Evolutionary conservation across 2,329 filamentous ascomycete genomes (phyloP).

Genomic region (Alternaria solani): DNA sequence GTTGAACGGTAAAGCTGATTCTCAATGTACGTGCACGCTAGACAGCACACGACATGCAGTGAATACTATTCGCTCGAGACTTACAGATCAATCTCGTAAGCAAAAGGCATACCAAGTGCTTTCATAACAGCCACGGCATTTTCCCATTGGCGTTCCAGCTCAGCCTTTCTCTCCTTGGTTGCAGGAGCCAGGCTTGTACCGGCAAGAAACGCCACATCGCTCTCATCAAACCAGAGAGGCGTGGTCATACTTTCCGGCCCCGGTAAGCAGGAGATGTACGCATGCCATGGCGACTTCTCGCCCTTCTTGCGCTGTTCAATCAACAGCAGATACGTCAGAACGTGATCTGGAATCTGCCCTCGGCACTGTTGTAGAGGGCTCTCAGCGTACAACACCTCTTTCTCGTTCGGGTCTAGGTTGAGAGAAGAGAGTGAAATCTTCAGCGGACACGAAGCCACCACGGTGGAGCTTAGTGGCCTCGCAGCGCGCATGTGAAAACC

Average conservation of each 20-base stretch:
- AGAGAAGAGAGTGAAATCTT: conserved; percentile 47
- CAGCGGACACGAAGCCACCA: conserved; percentile 44
- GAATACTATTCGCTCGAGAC: conserved; percentile 15
- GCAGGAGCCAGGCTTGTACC: conserved; percentile 47
- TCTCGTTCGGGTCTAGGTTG: conserved; percentile 42
- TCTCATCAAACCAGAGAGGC: conserved; percentile 48
- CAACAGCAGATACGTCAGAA: conserved; percentile 48
- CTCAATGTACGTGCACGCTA: background rate
- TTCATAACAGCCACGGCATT: conserved; percentile 31
- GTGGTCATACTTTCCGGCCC: conserved; percentile 43
- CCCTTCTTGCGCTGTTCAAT: conserved; percentile 43
- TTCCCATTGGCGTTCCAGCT: conserved; percentile 37
- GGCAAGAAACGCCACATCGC: conserved; percentile 45
- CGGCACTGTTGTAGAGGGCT: conserved; percentile 37
- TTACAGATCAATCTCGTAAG: conserved; percentile 36
- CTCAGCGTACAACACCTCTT: conserved; percentile 33
- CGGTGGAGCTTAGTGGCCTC: conserved; percentile 27
- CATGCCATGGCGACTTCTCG: conserved; percentile 44
- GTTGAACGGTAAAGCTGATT: conserved; percentile 5
- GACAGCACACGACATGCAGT: background rate
- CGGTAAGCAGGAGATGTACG: conserved; percentile 50
- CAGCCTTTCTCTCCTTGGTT: conserved; percentile 28
- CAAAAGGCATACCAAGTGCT: conserved; percentile 23
- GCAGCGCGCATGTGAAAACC: conserved; percentile 45
- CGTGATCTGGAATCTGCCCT: conserved; percentile 40